phyloP scores from a whole-genome alignment of 257 asterid species.

The Plantago elongata region DNA sequence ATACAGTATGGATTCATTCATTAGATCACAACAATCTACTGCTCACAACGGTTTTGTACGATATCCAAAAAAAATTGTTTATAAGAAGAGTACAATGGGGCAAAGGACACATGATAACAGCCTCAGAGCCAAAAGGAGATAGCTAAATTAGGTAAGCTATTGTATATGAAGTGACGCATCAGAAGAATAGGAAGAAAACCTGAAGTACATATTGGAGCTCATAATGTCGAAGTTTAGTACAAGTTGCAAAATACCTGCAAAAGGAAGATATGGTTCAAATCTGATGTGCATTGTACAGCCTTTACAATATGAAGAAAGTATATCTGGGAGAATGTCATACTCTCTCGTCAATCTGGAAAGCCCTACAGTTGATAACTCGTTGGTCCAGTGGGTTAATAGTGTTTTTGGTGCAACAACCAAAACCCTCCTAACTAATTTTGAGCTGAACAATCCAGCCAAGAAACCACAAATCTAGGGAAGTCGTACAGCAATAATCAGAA shows the following conservation, averaged over 20 bases:
- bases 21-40: too few species aligned
- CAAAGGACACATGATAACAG: too few species aligned
- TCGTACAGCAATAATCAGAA: conserved; percentile 7
- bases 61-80: too few species aligned
- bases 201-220: conserved; percentile 87
- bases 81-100: too few species aligned
- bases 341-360: conserved; percentile 70
- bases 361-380: conserved; percentile 81
- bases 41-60: too few species aligned
- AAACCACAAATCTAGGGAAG: conserved; percentile 70
- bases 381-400: conserved; percentile 80
- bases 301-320: conserved; percentile 6
- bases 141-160: not conserved
- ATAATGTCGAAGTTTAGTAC: conserved; percentile 63
- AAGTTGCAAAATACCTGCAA: conserved; percentile 73
- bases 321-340: conserved; percentile 40
- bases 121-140: too few species aligned
- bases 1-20: too few species aligned
- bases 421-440: conserved; percentile 64
- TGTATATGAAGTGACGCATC: not conserved
- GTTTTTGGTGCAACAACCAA: conserved; percentile 93
- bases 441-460: conserved; percentile 72
- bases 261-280: conserved; percentile 17
- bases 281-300: conserved; percentile 3
- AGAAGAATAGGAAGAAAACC: conserved; percentile 39